A percentile compares a stretch with the other conserved stretches of the same genome.
phyloP scores from a whole-genome alignment of 257 asterid genomes.

The Nicotiana undulata region DNA sequence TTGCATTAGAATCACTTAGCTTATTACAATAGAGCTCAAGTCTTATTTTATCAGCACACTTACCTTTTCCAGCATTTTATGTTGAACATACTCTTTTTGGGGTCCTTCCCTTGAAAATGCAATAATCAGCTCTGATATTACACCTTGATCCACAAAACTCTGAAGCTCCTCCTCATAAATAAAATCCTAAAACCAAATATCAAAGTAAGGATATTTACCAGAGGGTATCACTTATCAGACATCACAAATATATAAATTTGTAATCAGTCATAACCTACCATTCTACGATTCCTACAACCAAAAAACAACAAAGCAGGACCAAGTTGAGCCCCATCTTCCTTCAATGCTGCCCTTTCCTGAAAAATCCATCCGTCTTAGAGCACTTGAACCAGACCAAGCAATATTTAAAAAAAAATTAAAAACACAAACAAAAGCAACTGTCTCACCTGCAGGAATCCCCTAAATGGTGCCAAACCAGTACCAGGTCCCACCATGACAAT shows the following conservation, averaged over 20 bases:
- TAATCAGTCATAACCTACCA: constrained; percentile 26
- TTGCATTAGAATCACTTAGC: not conserved
- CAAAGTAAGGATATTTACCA: constrained; percentile 8
- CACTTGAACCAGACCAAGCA: constrained; percentile 2
- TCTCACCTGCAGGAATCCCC: constrained; percentile 67
- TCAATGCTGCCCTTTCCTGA: constrained; percentile 64
- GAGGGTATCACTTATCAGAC: not conserved
- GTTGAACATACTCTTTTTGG: constrained; percentile 71
- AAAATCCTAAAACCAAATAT: constrained; percentile 42
- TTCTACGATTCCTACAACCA: constrained; percentile 69
- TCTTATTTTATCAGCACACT: constrained; percentile 1
- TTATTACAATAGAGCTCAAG: not conserved
- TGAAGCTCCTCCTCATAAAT: constrained; percentile 66
- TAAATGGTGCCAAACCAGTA: constrained; percentile 80
- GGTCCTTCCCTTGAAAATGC: constrained; percentile 79
- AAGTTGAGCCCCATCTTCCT: constrained; percentile 51
- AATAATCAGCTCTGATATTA: constrained; percentile 55
- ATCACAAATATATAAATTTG: not conserved
- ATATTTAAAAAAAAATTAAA: not conserved
- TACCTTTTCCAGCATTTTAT: constrained; percentile 64
- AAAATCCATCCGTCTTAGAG: constrained; percentile 5
- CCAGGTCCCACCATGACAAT: constrained; percentile 80
- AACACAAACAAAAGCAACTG: not conserved
- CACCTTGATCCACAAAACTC: constrained; percentile 44
- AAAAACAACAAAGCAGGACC: constrained; percentile 64